Conservation (phyloP, 345 rosid genomes). For the Salix exigua region DNA sequence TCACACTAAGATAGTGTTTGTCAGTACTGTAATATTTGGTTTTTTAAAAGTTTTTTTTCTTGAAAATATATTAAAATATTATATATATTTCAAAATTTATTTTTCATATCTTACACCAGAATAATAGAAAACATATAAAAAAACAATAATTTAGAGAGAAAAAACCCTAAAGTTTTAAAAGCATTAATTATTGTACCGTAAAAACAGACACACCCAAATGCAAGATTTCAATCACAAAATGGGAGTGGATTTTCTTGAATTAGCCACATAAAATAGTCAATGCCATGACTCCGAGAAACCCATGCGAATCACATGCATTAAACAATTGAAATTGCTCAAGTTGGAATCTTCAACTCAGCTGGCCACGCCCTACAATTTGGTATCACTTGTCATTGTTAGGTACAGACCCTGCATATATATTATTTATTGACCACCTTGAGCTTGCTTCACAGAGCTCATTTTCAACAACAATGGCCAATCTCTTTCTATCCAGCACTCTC, state of each 20-base stretch:
- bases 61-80: no score
- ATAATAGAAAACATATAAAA: no score
- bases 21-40: no score
- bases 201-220: not conserved
- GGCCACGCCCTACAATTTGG: not conserved
- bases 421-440: not conserved
- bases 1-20: not conserved
- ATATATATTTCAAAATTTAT: no score
- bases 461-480: slow-evolving; percentile 33
- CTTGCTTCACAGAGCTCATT: not conserved
- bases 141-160: no score
- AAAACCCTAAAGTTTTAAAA: no score
- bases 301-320: not conserved
- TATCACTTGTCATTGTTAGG: not conserved
- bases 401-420: not conserved
- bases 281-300: not conserved
- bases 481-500: slow-evolving; percentile 27
- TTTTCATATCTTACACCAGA: no score
- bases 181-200: no score
- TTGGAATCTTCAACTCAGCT: not conserved
- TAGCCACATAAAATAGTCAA: not conserved
- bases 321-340: not conserved
- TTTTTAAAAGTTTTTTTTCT: no score
- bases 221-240: not conserved
- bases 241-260: not conserved